These are phyloP conservation scores for Phytophthora gonapodyides DNA, from an alignment of 352 stramenopile genomes.

Conservation along the genomic window DNA sequence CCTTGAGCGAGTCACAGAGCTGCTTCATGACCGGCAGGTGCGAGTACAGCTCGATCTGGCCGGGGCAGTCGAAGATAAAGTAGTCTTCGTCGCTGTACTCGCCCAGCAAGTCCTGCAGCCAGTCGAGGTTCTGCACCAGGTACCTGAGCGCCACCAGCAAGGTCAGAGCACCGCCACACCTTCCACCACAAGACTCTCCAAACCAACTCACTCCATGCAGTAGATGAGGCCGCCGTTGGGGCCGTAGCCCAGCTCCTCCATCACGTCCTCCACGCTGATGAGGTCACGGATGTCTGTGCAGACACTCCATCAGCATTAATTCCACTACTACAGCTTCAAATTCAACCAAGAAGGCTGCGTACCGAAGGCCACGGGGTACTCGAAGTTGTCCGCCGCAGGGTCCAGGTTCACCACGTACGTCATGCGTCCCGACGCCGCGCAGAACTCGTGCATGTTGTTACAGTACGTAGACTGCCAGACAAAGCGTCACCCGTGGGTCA, in stretches of 20 bases:
- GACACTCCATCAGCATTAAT: conserved; percentile 13
- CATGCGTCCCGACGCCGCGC: conserved; percentile 78
- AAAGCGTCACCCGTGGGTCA: conserved; percentile 15
- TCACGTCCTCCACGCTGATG: conserved; percentile 97
- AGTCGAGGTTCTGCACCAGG: conserved; percentile 94
- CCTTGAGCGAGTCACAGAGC: conserved; percentile 79
- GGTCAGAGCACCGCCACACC: conserved; percentile 7
- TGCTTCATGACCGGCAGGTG: conserved; percentile 92
- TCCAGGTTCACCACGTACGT: conserved; percentile 98
- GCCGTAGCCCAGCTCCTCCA: conserved; percentile 97
- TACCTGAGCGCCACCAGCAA: conserved; percentile 49
- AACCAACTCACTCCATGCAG: conserved; percentile 96
- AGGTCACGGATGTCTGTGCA: conserved; percentile 93
- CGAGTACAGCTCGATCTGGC: conserved; percentile 93
- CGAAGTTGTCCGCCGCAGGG: conserved; percentile 92
- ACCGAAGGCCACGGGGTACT: conserved; percentile 91
- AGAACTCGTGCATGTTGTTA: conserved; percentile 94
- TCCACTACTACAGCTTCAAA: conserved; percentile 7
- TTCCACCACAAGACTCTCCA: conserved; percentile 21
- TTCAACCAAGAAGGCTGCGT: conserved; percentile 28
- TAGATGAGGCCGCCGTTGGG: conserved; percentile 99
- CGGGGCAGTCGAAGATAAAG: conserved; percentile 98
- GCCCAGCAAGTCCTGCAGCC: conserved; percentile 93
- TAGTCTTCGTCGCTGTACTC: conserved; percentile 95
- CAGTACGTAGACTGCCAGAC: conserved; percentile 89